Conservation (phyloP, 1,284 basidiomycete species). For the Fomitiporia mediterranea region DNA sequence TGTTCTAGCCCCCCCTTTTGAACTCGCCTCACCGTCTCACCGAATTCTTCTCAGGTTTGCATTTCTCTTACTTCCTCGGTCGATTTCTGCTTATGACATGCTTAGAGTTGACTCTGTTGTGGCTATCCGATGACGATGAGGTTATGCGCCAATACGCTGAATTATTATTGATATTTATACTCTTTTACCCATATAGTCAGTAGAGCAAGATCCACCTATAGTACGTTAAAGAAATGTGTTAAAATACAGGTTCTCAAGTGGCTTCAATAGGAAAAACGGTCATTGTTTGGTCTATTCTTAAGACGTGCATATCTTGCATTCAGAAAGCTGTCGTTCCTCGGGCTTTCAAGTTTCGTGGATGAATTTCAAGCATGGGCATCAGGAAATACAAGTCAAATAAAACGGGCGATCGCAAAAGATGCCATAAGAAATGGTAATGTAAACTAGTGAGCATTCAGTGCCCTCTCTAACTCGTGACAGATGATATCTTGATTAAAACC, state of each 20-base stretch:
- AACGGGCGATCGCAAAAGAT: constrained; percentile 49
- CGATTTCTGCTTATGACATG: not conserved
- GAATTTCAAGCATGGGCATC: constrained; percentile 63
- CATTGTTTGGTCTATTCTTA: constrained; percentile 73
- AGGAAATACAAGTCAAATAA: constrained; percentile 44
- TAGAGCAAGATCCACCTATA: constrained; percentile 10
- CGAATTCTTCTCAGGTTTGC: constrained; percentile 39
- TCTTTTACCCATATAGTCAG: not conserved
- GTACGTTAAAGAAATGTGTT: not conserved
- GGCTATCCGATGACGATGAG: constrained; percentile 17
- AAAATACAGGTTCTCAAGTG: not conserved
- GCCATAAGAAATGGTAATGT: constrained; percentile 46
- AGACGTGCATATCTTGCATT: constrained; percentile 70
- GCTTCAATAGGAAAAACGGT: constrained; percentile 39
- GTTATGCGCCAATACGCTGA: not conserved
- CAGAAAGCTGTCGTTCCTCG: constrained; percentile 67
- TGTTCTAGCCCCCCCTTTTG: constrained; percentile 1
- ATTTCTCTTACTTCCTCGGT: not conserved
- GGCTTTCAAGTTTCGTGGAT: constrained; percentile 52
- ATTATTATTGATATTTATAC: not conserved
- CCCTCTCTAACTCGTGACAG: constrained; percentile 24
- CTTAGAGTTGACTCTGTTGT: constrained; percentile 14
- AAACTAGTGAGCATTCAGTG: not conserved
- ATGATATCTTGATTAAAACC: constrained; percentile 61
- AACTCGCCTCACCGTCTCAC: not conserved